Evolutionary conservation across 2,329 filamentous ascomycete species (phyloP).

Genomic region (Colletotrichum chlorophyti): DNA sequence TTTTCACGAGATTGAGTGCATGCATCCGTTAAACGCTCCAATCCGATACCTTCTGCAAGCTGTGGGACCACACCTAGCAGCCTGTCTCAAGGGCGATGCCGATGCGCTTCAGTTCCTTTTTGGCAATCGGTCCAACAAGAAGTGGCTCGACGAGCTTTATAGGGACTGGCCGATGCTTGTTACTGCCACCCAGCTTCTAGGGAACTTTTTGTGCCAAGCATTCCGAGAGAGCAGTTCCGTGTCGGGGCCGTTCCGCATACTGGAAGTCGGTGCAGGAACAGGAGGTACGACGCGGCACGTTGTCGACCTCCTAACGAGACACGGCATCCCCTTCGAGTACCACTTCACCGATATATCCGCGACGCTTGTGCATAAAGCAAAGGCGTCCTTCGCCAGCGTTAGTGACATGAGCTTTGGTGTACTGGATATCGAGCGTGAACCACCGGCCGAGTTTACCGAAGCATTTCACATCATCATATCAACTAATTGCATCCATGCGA

Average conservation of each 20-base stretch:
- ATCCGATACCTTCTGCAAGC: constrained; percentile 40
- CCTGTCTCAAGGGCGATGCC: constrained; percentile 42
- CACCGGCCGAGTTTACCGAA: constrained; percentile 20
- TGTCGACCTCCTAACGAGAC: constrained; percentile 33
- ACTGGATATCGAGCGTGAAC: constrained; percentile 38
- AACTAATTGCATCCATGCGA: constrained; percentile 43
- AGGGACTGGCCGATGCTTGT: constrained; percentile 35
- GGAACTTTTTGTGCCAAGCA: constrained; percentile 26
- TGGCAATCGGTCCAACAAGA: constrained; percentile 33
- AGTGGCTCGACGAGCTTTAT: constrained; percentile 45
- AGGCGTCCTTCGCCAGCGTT: constrained; percentile 32
- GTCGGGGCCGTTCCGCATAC: constrained; percentile 38
- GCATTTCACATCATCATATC: constrained; percentile 41
- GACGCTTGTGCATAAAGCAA: constrained; percentile 37
- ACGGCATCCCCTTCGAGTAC: constrained; percentile 41
- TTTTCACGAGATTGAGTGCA: constrained; percentile 33
- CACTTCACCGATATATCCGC: constrained; percentile 51
- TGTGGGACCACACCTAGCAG: constrained; percentile 42
- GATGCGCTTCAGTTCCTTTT: constrained; percentile 49
- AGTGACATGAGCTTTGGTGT: constrained; percentile 34
- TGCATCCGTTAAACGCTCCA: constrained; percentile 39
- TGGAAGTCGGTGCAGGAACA: constrained; percentile 52
- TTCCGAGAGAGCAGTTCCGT: background rate
- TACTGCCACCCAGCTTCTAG: constrained; percentile 32
- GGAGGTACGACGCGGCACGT: constrained; percentile 47